Base-by-base conservation (phyloP, 345 rosid genomes). In the Melaleuca alternifolia region DNA sequence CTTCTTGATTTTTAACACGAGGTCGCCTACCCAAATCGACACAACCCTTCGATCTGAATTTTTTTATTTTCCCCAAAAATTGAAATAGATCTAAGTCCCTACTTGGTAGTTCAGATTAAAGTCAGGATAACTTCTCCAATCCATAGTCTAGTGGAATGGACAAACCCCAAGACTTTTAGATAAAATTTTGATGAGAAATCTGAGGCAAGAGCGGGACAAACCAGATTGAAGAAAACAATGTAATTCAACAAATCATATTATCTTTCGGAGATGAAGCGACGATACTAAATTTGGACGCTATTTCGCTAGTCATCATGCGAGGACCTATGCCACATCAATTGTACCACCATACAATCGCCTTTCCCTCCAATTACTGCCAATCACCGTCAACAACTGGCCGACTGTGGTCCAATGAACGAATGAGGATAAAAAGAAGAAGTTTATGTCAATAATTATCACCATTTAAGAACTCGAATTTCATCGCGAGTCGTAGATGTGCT, bases 381-480 rank as follows among this genome's bases (percentile, higher is more conserved):
- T 59, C 28, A n/a, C 16, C 16, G 11, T 57, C 0, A 1, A 0
- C 0, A 0, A 28, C 0, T 0, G 0, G 0, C 0, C 1, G 14
- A 61, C 28, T 5, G 0, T 12, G 52, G 11, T 28, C n/a, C n/a
- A n/a, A n/a, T 28, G 28, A 5, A 61, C 0, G 0, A 62, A 28
- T 30, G 21, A 28, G 0, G 0, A 10, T 14, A 11, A 14, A 62
- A 28, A 30, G 4, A 1, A 62, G 11, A 62, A 30, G 1, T 30
- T 14, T 30, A 62, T 21, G 0, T 30, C 10, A 3, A 0, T 62
- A 41, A 7, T 0, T 30, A 30, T 62, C 0, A 7, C 11, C 0
- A 7, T 62, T 0, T 15, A 0, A 62, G 6, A 30, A 0, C 21
- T 30, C 0, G 41, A 62, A 8, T 30, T 5, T 2, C 10, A 41